Evolutionary conservation across 495 filamentous ascomycete species (phyloP).

Genomic region (Talaromyces wortmannii): DNA sequence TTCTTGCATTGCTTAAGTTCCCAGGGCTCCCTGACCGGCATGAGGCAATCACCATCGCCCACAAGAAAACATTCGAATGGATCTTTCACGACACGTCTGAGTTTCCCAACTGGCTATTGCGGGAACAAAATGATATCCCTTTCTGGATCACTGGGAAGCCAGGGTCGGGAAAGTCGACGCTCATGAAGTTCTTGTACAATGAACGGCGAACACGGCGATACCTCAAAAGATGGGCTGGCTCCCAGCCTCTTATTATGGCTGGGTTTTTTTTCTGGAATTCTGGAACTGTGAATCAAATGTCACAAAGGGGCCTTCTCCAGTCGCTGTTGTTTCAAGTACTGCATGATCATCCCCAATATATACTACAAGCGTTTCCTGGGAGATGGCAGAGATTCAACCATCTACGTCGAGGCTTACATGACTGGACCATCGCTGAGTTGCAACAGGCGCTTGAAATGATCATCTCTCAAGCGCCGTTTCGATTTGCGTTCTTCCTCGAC

Average conservation of each 20-base stretch:
- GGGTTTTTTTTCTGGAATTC: constrained; percentile 22
- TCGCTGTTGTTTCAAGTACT: constrained; percentile 22
- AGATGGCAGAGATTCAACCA: too few relatives aligned
- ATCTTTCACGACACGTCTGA: neutral
- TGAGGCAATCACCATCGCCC: neutral
- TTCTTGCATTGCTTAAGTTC: too few relatives aligned
- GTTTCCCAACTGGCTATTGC: neutral
- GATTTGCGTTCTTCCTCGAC: constrained; percentile 30
- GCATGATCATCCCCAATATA: neutral
- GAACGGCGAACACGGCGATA: neutral
- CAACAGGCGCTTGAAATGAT: too few relatives aligned
- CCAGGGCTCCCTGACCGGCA: neutral
- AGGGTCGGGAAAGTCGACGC: constrained; percentile 36
- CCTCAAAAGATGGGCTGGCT: constrained; percentile 8
- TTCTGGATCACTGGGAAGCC: constrained; percentile 38
- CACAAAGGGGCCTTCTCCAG: constrained; percentile 17
- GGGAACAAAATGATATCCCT: constrained; percentile 7
- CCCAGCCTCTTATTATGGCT: constrained; percentile 10
- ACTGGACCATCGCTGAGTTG: too few relatives aligned
- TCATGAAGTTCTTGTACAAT: constrained; percentile 30
- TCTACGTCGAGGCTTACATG: too few relatives aligned
- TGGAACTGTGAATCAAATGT: constrained; percentile 14
- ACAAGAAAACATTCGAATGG: neutral
- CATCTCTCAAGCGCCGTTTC: constrained; percentile 14
- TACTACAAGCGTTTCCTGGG: too few relatives aligned